Conservation (phyloP, 257 asterid genomes). For the Anisodus acutangulus region DNA sequence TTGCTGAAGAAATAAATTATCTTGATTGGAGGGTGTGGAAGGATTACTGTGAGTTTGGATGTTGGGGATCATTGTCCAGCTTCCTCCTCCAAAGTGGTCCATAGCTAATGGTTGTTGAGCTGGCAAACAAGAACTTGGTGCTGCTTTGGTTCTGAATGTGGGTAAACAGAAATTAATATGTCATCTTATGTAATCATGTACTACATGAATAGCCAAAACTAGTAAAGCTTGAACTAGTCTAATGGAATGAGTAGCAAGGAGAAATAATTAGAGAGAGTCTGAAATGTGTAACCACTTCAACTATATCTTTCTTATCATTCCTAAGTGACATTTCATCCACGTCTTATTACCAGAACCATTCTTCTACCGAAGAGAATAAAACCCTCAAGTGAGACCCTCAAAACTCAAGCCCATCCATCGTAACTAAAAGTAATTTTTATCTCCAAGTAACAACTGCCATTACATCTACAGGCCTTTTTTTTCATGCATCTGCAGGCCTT, state of each 20-base stretch:
- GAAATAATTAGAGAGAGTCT: slow-evolving; percentile 12
- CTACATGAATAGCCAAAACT: neutral
- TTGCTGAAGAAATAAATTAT: slow-evolving; percentile 64
- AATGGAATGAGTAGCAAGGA: neutral
- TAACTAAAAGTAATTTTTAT: neutral
- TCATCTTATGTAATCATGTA: slow-evolving; percentile 7
- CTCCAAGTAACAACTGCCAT: neutral
- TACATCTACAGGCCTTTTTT: neutral
- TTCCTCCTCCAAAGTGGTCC: slow-evolving; percentile 84
- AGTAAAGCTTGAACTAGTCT: neutral
- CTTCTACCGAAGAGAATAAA: neutral
- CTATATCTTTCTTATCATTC: neutral
- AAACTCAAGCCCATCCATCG: neutral
- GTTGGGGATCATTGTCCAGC: slow-evolving; percentile 86
- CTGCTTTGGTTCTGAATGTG: neutral
- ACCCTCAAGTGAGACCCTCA: slow-evolving; percentile 3
- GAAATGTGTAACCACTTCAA: neutral
- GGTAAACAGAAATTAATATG: neutral
- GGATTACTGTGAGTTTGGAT: slow-evolving; percentile 79
- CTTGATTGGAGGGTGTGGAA: slow-evolving; percentile 78
- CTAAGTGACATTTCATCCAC: neutral
- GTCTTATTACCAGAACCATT: slow-evolving; percentile 3
- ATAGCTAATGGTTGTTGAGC: slow-evolving; percentile 40
- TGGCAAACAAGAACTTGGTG: neutral
- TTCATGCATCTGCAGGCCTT: neutral